Base-by-base conservation (phyloP, 1,284 basidiomycete genomes). In the Ceratobasidium sp. region DNA sequence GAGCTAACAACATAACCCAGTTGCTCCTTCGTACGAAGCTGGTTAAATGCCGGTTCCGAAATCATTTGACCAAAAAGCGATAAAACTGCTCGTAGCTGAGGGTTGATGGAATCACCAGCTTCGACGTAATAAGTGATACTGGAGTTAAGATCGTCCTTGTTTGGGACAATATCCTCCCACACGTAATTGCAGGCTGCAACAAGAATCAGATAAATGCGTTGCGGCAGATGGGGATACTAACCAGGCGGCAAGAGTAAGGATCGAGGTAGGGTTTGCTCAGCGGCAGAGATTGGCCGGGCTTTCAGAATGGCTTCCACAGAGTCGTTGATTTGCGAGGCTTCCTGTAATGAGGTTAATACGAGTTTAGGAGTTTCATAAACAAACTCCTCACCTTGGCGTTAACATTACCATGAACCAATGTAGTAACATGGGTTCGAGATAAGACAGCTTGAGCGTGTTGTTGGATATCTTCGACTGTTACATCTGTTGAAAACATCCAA, bases 1-100 rank as follows among this genome's bases (percentile, higher is more conserved):
- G 82, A 81, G 66, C 87, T 89, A 56, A 96, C 95, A 67, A 97
- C 89, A 84, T 99, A 99, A 13, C 98, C 98, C 0, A 99, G 89
- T 84, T 99, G 98, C 84, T 99, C 96, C 84, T 96, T 93, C 1
- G 97, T 99, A n/a, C 98, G 92, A 56, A 99, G 89, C 50, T 93
- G 87, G 83, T 98, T 93, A 86, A 99, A 99, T n/a, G 93, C 90
- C 0, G 97, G 97, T 82, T 99, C 98, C 12, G 89, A 87, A 48
- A 96, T 87, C 79, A 98, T 93, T 82, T 96, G 96, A 0, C 89
- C 88, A 28, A 89, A 85, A 0, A 95, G 87, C 7, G 89, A 85
- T 64, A 90, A 87, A 1, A 87, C 86, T 40, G 93, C 91, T 26
- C 92, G 89, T 15, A 87, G 84, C n/a, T 85, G 88, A 46, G 88